Evolutionary conservation across 2,329 filamentous ascomycete genomes (phyloP).

Genomic region (Aspergillus floridensis): DNA sequence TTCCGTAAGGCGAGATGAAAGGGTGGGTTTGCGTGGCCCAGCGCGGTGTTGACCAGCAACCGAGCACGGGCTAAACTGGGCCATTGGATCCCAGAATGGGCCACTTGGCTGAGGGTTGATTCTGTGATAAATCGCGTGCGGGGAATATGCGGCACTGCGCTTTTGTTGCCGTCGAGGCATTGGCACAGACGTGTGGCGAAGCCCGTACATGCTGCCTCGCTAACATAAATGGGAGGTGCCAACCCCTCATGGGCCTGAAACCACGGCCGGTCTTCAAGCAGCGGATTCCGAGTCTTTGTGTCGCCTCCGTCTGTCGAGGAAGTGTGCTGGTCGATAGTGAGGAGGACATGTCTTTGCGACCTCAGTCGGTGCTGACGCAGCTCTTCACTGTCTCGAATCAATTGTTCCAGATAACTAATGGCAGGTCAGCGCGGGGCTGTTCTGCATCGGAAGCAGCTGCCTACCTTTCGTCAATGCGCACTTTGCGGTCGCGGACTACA

Average conservation of each 20-base stretch:
- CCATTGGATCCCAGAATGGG: slow-evolving; percentile 21
- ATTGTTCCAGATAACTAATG: slow-evolving; percentile 7
- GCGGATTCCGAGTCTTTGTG: slow-evolving; percentile 16
- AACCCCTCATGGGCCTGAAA: slow-evolving; percentile 27
- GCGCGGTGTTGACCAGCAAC: slow-evolving; percentile 30
- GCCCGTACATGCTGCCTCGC: slow-evolving; percentile 34
- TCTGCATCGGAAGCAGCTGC: neutral
- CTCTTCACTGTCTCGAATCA: neutral
- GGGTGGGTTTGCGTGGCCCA: slow-evolving; percentile 28
- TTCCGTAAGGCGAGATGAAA: slow-evolving; percentile 33
- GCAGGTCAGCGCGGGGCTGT: neutral
- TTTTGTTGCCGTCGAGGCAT: slow-evolving; percentile 21
- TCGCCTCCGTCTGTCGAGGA: slow-evolving; percentile 9
- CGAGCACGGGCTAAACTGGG: slow-evolving; percentile 28
- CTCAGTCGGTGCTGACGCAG: slow-evolving; percentile 23
- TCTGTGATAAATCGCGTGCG: slow-evolving; percentile 25
- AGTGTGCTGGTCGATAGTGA: too few relatives aligned
- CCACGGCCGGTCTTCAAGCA: slow-evolving; percentile 28
- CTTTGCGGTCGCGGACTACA: slow-evolving; percentile 37
- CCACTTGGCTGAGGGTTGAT: slow-evolving; percentile 9
- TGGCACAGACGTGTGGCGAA: slow-evolving; percentile 35
- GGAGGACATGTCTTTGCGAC: slow-evolving; percentile 12
- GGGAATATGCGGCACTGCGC: slow-evolving; percentile 20
- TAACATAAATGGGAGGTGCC: slow-evolving; percentile 27
- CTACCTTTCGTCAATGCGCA: slow-evolving; percentile 27